phyloP scores from a whole-genome alignment of 306 rosid species.

The Vigna nakashimae region DNA sequence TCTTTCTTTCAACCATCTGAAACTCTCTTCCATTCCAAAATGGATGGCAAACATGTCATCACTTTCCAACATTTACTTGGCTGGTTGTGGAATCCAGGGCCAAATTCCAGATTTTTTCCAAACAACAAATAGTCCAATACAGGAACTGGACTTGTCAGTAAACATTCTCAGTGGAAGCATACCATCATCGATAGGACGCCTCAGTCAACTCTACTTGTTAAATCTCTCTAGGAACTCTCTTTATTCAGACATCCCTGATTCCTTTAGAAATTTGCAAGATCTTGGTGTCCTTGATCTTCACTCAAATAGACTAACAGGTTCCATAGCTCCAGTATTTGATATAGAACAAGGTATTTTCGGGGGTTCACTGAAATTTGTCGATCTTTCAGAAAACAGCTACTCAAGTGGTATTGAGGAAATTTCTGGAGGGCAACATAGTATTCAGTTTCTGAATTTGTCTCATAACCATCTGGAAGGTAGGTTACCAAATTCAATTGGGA shows the following conservation, averaged over 20 bases:
- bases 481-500: conserved; percentile 51
- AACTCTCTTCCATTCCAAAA: conserved; percentile 53
- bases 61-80: conserved; percentile 53
- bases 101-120: conserved; percentile 48
- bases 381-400: conserved; percentile 63
- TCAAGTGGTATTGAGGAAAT: conserved; percentile 51
- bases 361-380: conserved; percentile 49
- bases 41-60: conserved; percentile 55
- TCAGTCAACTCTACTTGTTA: conserved; percentile 53
- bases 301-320: conserved; percentile 61
- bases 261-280: conserved; percentile 46
- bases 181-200: conserved; percentile 64
- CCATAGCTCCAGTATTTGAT: conserved; percentile 48
- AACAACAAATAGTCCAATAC: conserved; percentile 47
- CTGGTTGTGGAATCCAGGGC: conserved; percentile 63
- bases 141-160: conserved; percentile 64
- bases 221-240: conserved; percentile 65
- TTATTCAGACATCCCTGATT: conserved; percentile 56
- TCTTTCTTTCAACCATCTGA: conserved; percentile 58
- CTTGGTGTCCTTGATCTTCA: conserved; percentile 68
- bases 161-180: conserved; percentile 62
- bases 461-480: conserved; percentile 55
- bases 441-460: conserved; percentile 62
- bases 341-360: conserved; percentile 41
- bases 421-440: conserved; percentile 39